Evolutionary conservation across 352 stramenopile species (phyloP), one percentile per base, ranked within the genome.

Genomic region (Globisporangium acanthophoron): DNA sequence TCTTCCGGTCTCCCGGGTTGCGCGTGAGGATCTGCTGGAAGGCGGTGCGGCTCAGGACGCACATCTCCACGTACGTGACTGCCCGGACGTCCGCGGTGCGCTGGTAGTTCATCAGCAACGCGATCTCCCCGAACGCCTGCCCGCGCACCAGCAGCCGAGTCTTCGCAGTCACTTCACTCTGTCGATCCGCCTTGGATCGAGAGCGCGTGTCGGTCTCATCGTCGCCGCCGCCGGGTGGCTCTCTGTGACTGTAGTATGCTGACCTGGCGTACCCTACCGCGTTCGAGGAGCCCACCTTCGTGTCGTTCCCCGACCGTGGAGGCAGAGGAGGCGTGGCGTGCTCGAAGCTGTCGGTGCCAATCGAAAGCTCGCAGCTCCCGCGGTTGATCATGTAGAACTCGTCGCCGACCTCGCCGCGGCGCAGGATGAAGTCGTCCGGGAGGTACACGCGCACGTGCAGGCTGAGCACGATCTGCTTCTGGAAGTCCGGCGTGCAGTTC

Each of bases 371-470:
- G 46, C 71, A 76, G 43, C 69, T 61, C 6, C 76, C 74, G 50
- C 65, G 71, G 56, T 81, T 83, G 47, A 85, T 85, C 74, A 88
- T 80, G 65, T 83, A 88, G 24, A 86, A 78, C 50, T 86, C 71
- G 33, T 80, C 62, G 8, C 69, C 74, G 9, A 80, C 63, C 51
- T 85, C 74, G 4, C 73, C 77, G 18, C 69, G 65, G 29, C 73
- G 65, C 11, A 88, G 68, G 51, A 88, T 70, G 40, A 80, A 87
- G 51, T 87, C 76, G 16, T 87, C 74, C 0, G 76, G 78, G 16
- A 86, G 63, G 56, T 88, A 85, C 5, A 88, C 69, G 11, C 76
- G 71, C 3, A 74, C 76, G 16, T 71, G 56, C 12, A 88, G 56
- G 20, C 54, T 71, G 1, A 80, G 45, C 24, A 83, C 61, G 11